Conservation (phyloP, 495 filamentous ascomycete genomes). For the Neurospora sp. region DNA sequence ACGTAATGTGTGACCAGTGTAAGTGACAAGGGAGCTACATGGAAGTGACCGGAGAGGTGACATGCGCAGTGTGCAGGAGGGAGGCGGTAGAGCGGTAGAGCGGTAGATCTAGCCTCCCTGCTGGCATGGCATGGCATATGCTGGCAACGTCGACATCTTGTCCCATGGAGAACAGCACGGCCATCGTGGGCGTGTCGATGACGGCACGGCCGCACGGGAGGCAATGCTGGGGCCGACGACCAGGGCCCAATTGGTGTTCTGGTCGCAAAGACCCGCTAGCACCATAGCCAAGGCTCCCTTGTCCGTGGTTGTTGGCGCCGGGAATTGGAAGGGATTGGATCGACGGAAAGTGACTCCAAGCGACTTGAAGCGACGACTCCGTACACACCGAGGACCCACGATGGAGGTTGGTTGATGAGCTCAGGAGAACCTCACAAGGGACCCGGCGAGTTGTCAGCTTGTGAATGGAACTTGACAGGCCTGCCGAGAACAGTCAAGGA, state of each 20-base stretch:
- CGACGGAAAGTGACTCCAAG: background rate
- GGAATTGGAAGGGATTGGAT: background rate
- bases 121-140: background rate
- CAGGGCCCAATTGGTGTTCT: background rate
- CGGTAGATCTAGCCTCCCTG: background rate
- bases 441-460: background rate
- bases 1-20: conserved; percentile 1
- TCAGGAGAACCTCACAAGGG: background rate
- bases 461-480: background rate
- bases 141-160: background rate
- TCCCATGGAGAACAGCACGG: background rate
- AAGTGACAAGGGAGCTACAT: background rate
- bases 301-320: background rate
- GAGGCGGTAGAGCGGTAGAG: background rate
- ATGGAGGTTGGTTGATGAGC: background rate
- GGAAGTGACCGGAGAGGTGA: background rate
- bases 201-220: conserved; percentile 11
- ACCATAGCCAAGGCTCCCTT: background rate
- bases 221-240: background rate
- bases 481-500: background rate
- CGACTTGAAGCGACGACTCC: background rate
- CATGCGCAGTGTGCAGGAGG: background rate
- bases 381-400: background rate
- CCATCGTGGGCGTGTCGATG: conserved; percentile 4
- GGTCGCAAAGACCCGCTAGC: background rate